Evolutionary conservation across 129 eudicot species (phyloP).

Genomic region (Helichrysum umbraculigerum): DNA sequence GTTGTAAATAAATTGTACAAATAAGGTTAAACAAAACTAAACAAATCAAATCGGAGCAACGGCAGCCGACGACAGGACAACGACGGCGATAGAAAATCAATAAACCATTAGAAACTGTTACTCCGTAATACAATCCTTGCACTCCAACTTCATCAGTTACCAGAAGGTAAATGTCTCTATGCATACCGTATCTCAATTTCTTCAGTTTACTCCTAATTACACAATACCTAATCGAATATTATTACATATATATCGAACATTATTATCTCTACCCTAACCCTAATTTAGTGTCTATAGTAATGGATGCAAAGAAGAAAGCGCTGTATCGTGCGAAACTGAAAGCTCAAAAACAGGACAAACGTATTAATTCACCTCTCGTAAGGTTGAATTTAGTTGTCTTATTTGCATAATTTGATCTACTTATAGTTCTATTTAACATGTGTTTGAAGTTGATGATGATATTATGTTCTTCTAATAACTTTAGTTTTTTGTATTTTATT

Average conservation of each 20-base stretch:
- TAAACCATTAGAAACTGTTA: not conserved
- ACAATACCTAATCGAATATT: not conserved
- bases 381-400: constrained; percentile 31
- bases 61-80: constrained; percentile 8
- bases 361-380: constrained; percentile 87
- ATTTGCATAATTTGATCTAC: not conserved
- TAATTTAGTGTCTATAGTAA: constrained; percentile 19
- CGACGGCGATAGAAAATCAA: constrained; percentile 7
- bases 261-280: constrained; percentile 22
- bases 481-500: not conserved
- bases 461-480: not conserved
- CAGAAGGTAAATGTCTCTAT: not conserved
- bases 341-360: constrained; percentile 63
- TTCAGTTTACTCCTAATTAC: not conserved
- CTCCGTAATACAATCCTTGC: not conserved
- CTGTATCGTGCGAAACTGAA: constrained; percentile 73
- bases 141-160: not conserved
- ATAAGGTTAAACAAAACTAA: too few species aligned
- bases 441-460: not conserved
- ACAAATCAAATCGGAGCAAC: constrained; percentile 17
- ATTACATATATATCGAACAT: not conserved
- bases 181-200: not conserved
- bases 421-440: not conserved
- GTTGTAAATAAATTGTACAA: too few species aligned
- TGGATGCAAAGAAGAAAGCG: constrained; percentile 86